Base-by-base conservation (phyloP, 805 yeast species). In the Metschnikowia hibisci region DNA sequence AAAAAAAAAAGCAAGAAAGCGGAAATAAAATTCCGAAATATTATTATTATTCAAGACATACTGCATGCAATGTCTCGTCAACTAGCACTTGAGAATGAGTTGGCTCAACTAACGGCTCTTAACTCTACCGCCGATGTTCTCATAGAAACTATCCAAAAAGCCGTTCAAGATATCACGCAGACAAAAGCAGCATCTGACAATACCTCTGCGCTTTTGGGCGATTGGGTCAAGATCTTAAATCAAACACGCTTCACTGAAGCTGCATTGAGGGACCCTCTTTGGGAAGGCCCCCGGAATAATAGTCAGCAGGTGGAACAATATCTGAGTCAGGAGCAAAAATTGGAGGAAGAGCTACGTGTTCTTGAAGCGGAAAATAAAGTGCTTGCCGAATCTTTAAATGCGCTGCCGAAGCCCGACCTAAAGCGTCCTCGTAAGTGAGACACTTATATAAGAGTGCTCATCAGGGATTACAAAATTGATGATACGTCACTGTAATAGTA, bases 171-270 rank as follows among this genome's bases (percentile, higher is more conserved):
- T 39, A 54, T 77, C 11, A 46, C 51, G 15, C 56, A 60, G 23
- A 50, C 62, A 29, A 67, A 70, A 43, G 63, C 60, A 15, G 70
- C 80, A 4, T 68, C 79, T 33, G 69, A 67, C 31, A 70, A 73
- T 25, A 73, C 82, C 0, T 70, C 76, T 42, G 64, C 66, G 20
- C 62, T 82, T 20, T 59, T 82, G 18, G 81, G 77, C 44, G 69
- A 78, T 16, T 82, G 85, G 85, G 72, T 77, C 41, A 68, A 74
- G 48, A 80, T 82, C 38, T 69, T 81, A 15, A 79, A 84, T 12
- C 85, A 81, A 53, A 76, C 84, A 16, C 74, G 75, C 28, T 77
- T 78, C 53, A 75, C 82, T 4, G 65, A 70, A 22, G 69, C 73
- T 10, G 48, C 48, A 2, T 43, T 52, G 6, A 42, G 44, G 15